Evolutionary conservation across 1,284 basidiomycete species (phyloP).

Genomic region (Laetiporus sulphureus): DNA sequence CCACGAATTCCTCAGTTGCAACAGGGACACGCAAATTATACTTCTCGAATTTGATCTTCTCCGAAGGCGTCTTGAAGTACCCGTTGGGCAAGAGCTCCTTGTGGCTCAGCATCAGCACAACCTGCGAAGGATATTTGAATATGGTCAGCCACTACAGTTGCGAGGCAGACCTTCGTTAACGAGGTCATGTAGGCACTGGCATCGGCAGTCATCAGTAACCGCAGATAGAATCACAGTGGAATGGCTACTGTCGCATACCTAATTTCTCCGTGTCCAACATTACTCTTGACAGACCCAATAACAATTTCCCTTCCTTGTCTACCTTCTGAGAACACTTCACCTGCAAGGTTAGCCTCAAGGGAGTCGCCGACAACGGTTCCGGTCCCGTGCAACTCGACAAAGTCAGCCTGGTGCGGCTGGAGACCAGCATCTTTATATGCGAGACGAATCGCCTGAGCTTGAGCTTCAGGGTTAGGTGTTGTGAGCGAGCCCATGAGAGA

Average conservation of each 20-base stretch:
- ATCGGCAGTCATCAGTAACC: neutral
- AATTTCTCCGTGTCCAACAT: slow-evolving; percentile 25
- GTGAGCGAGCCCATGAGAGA: slow-evolving; percentile 25
- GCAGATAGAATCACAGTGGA: slow-evolving; percentile 20
- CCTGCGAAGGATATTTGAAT: too few species aligned
- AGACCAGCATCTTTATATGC: slow-evolving; percentile 22
- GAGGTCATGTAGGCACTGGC: slow-evolving; percentile 3
- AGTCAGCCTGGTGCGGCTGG: slow-evolving; percentile 19
- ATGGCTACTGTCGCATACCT: slow-evolving; percentile 23
- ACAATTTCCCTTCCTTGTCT: slow-evolving; percentile 18
- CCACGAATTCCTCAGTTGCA: slow-evolving; percentile 10
- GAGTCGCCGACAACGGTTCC: slow-evolving; percentile 14
- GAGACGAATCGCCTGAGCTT: slow-evolving; percentile 23
- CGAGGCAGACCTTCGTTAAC: slow-evolving; percentile 3
- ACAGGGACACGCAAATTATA: slow-evolving; percentile 15
- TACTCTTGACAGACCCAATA: slow-evolving; percentile 26
- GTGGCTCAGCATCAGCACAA: slow-evolving; percentile 14
- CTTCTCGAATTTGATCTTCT: slow-evolving; percentile 15
- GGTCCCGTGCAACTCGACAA: slow-evolving; percentile 14
- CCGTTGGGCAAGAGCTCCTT: slow-evolving; percentile 15
- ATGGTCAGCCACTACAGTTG: too few species aligned
- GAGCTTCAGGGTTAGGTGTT: slow-evolving; percentile 26
- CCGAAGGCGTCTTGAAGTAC: slow-evolving; percentile 15
- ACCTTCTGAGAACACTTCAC: slow-evolving; percentile 20
- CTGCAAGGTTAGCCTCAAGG: slow-evolving; percentile 12